Evolutionary conservation across 1,284 basidiomycete species (phyloP).

Genomic region (Microbotryum lychnidis-dioicae): DNA sequence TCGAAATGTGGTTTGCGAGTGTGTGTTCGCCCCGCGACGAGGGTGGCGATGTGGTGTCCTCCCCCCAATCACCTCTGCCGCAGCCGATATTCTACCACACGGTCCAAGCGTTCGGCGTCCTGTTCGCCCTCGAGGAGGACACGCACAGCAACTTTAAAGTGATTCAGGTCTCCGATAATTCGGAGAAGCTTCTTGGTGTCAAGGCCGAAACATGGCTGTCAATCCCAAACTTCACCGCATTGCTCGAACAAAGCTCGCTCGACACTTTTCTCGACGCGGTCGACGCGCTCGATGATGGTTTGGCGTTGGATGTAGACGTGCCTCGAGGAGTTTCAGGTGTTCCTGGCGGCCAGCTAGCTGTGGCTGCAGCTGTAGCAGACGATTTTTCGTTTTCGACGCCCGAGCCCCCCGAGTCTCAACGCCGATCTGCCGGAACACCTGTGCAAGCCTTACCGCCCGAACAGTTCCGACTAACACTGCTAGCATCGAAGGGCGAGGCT

Average conservation of each 20-base stretch:
- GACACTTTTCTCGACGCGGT: conserved; percentile 58
- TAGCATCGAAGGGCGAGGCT: neutral
- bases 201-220: conserved; percentile 66
- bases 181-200: conserved; percentile 58
- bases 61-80: too few relatives aligned
- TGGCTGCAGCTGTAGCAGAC: neutral
- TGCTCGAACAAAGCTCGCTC: conserved; percentile 60
- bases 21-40: too few relatives aligned
- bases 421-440: neutral
- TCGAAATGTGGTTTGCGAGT: too few relatives aligned
- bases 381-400: neutral
- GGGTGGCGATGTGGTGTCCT: too few relatives aligned
- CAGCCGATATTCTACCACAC: too few relatives aligned
- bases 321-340: too few relatives aligned
- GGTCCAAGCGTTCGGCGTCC: conserved; percentile 71
- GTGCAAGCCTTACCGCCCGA: neutral
- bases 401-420: neutral
- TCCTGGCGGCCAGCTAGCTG: neutral
- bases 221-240: conserved; percentile 66
- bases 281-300: conserved; percentile 4
- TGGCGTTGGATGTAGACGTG: too few relatives aligned
- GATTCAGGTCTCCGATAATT: conserved; percentile 73
- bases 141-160: conserved; percentile 56
- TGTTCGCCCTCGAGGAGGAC: conserved; percentile 65
- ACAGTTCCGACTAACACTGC: neutral